Base-by-base conservation (phyloP, 805 yeast species). In the Candida dendrica region DNA sequence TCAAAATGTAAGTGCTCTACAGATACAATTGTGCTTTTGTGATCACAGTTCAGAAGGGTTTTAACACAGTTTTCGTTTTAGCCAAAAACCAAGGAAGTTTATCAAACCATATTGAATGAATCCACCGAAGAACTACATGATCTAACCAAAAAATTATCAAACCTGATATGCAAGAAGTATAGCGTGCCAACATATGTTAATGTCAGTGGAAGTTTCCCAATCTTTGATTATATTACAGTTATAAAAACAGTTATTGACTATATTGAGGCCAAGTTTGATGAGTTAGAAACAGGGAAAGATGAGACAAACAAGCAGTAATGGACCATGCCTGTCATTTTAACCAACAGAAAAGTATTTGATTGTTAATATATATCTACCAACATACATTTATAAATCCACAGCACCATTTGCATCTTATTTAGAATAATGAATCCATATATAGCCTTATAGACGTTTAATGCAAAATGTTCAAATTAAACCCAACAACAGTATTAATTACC, bases 141-240 rank as follows among this genome's bases (percentile, higher is more conserved):
- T 41, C 47, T 71, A 33, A 59, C 75, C 0, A 64, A 63, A 27
- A 64, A 71, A 45, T 45, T 75, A 8, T 70, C 76, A 1, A 60
- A 55, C 13, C 47, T 71, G n/a, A 47, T 73, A 0, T 58, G 67
- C 4, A 65, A 63, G 44, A 71, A 65, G 43, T 71, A 62, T 42
- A 50, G 52, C 3, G 49, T 55, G 13, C 79, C 79, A 2, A 55
- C 68, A 15, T 75, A 75, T 48, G 73, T 72, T 4, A 63, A 68
- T 45, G 44, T 72, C 7, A 68, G 67, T 46, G 78, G 76, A 0
- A 47, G 53, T 15, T 55, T 71, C 26, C 51, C 55, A 2, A 42
- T 59, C 7, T 65, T 63, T 15, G 69, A 70, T 19, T 54, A 63
- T 32, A 34, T 64, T 5, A 42, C 43, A 2, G 49, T 57, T 30